Evolutionary conservation across 352 stramenopile species (phyloP).

Genomic region (Phytophthora citricola): DNA sequence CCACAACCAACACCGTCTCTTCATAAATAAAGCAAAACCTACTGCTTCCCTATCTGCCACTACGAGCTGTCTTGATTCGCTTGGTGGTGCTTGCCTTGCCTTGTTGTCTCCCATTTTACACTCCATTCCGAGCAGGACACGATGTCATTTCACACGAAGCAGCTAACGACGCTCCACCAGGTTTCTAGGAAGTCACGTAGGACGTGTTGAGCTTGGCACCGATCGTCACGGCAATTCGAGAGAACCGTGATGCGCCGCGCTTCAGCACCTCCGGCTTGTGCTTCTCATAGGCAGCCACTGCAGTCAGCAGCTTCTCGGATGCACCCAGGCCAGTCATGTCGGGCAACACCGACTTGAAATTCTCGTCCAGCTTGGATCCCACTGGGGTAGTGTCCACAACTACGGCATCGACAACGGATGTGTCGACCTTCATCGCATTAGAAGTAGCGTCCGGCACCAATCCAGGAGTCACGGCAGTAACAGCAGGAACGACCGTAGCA

Average conservation of each 20-base stretch:
- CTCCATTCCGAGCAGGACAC: not conserved
- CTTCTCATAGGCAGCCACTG: slow-evolving; percentile 84
- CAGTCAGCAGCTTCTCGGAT: slow-evolving; percentile 81
- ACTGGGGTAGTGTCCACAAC: slow-evolving; percentile 3
- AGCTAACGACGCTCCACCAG: not conserved
- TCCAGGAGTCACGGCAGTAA: slow-evolving; percentile 15
- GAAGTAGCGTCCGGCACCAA: slow-evolving; percentile 13
- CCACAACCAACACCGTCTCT: slow-evolving; percentile 20
- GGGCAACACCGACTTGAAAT: slow-evolving; percentile 74
- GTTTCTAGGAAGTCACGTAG: slow-evolving; percentile 59
- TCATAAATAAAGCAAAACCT: slow-evolving; percentile 46
- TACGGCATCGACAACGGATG: not conserved
- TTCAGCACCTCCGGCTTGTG: slow-evolving; percentile 84
- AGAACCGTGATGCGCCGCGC: slow-evolving; percentile 64
- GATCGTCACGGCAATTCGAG: slow-evolving; percentile 73
- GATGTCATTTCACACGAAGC: slow-evolving; percentile 1
- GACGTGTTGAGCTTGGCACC: slow-evolving; percentile 81
- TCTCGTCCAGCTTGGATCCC: slow-evolving; percentile 44
- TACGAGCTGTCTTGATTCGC: slow-evolving; percentile 21
- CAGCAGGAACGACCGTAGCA: slow-evolving; percentile 14
- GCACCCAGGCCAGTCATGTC: slow-evolving; percentile 77
- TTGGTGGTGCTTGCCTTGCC: slow-evolving; percentile 9
- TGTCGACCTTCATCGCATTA: slow-evolving; percentile 28
- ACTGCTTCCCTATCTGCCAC: slow-evolving; percentile 30
- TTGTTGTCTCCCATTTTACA: slow-evolving; percentile 18